Evolutionary conservation across 169 alveolate genomes (phyloP).

Genomic region (Fabrea salina): DNA sequence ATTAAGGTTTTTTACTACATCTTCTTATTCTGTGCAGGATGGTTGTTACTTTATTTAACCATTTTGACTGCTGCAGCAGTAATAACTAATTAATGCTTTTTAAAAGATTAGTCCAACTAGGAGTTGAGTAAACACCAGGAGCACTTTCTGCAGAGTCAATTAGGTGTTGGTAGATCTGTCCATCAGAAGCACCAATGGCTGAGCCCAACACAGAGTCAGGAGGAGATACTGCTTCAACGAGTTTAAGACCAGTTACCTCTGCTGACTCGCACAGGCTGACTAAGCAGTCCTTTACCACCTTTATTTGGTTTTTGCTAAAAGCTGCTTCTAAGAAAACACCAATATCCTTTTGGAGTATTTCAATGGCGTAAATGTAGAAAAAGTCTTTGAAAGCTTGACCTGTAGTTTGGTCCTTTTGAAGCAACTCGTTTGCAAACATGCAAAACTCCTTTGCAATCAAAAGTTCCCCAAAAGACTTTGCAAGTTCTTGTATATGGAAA

Average conservation of each 20-base stretch:
- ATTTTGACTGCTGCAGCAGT: not conserved
- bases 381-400: not conserved
- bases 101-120: not conserved
- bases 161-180: constrained; percentile 2
- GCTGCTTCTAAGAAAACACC: constrained; percentile 5
- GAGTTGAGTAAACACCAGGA: not conserved
- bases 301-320: not conserved
- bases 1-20: not conserved
- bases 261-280: not conserved
- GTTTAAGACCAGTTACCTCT: not conserved
- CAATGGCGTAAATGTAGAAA: not conserved
- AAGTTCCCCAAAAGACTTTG: constrained; percentile 16
- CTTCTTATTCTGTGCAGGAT: not conserved
- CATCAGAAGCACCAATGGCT: not conserved
- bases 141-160: constrained; percentile 5
- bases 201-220: constrained; percentile 20
- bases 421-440: not conserved
- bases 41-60: not conserved
- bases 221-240: constrained; percentile 6
- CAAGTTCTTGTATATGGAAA: not conserved
- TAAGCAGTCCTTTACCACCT: not conserved
- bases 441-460: not conserved
- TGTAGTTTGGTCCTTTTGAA: not conserved
- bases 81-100: not conserved
- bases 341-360: not conserved